Base-by-base conservation (phyloP, 2,329 filamentous ascomycete genomes). In the Ophiocordyceps robertsii region DNA sequence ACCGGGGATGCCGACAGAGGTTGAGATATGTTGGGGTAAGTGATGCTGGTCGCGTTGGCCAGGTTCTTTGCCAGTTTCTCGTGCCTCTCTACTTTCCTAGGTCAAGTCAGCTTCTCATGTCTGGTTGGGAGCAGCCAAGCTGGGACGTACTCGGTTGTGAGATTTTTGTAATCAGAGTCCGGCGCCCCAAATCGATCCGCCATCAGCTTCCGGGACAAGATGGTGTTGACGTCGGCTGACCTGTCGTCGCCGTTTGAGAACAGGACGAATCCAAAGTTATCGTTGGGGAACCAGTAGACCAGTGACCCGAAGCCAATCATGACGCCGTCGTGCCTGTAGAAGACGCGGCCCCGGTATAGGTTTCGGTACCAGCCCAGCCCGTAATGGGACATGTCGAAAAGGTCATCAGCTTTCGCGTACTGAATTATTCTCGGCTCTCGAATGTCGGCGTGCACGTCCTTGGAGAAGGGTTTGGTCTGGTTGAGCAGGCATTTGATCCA, bases 401-500 rank as follows among this genome's bases (percentile, higher is more conserved):
- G n/a, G 2, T n/a, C 9, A 21, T 17, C 33, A 8, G 17, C 5
- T 3, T 36, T 10, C n/a, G 33, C 16, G 13, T 4, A 12, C 4
- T 9, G 38, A 3, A 72, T 53, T 11, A 59, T 44, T 3, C 58
- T 43, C 11, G 61, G 54, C 3, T 37, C 52, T 27, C 53, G 51
- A 9, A 64, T 53, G n/a, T 60, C 56, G 3, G 42, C 16, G 40
- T 59, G 58, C 2, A 49, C 50, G 0, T 31, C 46, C 7, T 46
- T 31, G 2, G 55, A 55, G 11, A 61, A 49, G 8, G 55, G 54
- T 4, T 36, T 40, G 0, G 44, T 35, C 38, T 53, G 33, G 11
- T 61, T 51, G 21, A 77, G 54, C 21, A 75, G 56, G 17, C 66
- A 68, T 24, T 59, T 56, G 3, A 75, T 48, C 73, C 73, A 79